These are phyloP conservation scores for Albugo laibachii DNA, from an alignment of 352 stramenopile species.

Conservation along the genomic window DNA sequence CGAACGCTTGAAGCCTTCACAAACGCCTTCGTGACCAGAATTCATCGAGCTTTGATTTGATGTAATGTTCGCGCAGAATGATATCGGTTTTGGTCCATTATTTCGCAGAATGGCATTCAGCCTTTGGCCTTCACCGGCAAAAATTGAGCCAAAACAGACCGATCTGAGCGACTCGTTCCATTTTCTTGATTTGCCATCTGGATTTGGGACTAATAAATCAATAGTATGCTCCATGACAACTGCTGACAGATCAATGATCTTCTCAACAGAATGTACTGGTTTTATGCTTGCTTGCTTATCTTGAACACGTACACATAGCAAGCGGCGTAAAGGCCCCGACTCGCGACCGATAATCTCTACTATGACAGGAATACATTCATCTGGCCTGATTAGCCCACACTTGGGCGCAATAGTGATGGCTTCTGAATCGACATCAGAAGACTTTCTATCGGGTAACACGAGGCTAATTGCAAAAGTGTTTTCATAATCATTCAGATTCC, in stretches of 20 bases:
- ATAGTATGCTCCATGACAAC: constrained; percentile 72
- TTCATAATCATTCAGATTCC: constrained; percentile 20
- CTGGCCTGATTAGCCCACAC: constrained; percentile 12
- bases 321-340: constrained; percentile 16
- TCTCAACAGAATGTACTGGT: constrained; percentile 15
- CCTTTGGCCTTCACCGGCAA: constrained; percentile 26
- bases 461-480: constrained; percentile 33
- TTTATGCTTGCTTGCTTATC: constrained; percentile 4
- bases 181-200: not conserved
- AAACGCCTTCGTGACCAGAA: constrained; percentile 11
- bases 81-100: constrained; percentile 45
- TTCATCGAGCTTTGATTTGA: constrained; percentile 9
- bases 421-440: not conserved
- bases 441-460: constrained; percentile 8
- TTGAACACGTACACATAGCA: constrained; percentile 24
- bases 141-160: constrained; percentile 53
- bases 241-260: constrained; percentile 62
- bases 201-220: constrained; percentile 17
- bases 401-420: constrained; percentile 11
- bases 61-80: constrained; percentile 19
- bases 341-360: constrained; percentile 20
- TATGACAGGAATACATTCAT: constrained; percentile 20
- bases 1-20: not conserved
- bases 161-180: constrained; percentile 19
- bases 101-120: constrained; percentile 57